phyloP scores from a whole-genome alignment of 352 stramenopile species.

The Phytopythium cucurbitacearum region DNA sequence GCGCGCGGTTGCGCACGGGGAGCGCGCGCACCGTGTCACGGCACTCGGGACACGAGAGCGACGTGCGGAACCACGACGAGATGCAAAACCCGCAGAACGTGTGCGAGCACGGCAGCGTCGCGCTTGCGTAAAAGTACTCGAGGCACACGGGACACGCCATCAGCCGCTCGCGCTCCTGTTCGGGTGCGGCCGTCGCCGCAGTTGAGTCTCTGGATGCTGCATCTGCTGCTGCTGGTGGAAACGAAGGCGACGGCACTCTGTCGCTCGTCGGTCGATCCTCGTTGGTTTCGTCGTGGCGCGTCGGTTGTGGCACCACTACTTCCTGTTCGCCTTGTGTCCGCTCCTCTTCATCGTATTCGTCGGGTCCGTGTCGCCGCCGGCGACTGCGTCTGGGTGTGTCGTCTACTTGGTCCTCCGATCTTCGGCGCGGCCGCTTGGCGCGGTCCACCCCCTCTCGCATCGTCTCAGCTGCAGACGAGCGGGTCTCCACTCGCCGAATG shows the following conservation, averaged over 20 bases:
- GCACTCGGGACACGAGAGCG: constrained; percentile 76
- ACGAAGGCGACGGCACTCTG: background rate
- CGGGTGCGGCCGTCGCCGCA: background rate
- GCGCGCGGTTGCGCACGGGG: constrained; percentile 73
- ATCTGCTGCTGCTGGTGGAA: background rate
- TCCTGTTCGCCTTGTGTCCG: constrained; percentile 7
- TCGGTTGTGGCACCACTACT: constrained; percentile 2
- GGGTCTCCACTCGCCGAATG: no score
- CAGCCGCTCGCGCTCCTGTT: constrained; percentile 53
- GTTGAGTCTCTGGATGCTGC: constrained; percentile 6
- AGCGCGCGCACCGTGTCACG: constrained; percentile 54
- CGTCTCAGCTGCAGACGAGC: no score
- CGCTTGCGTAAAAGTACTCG: constrained; percentile 75
- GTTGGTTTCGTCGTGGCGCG: background rate
- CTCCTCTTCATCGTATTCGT: no score
- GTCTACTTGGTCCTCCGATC: no score
- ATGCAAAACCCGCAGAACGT: constrained; percentile 82
- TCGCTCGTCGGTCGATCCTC: background rate
- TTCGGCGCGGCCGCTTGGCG: no score
- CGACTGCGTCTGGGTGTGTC: no score
- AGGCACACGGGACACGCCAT: constrained; percentile 83
- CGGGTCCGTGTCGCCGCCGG: no score
- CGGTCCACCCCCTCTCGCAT: no score
- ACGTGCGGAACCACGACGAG: constrained; percentile 72
- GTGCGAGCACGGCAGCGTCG: constrained; percentile 78